Evolutionary conservation across 2,329 filamentous ascomycete genomes (phyloP).

Genomic region (Beauveria asiatica): DNA sequence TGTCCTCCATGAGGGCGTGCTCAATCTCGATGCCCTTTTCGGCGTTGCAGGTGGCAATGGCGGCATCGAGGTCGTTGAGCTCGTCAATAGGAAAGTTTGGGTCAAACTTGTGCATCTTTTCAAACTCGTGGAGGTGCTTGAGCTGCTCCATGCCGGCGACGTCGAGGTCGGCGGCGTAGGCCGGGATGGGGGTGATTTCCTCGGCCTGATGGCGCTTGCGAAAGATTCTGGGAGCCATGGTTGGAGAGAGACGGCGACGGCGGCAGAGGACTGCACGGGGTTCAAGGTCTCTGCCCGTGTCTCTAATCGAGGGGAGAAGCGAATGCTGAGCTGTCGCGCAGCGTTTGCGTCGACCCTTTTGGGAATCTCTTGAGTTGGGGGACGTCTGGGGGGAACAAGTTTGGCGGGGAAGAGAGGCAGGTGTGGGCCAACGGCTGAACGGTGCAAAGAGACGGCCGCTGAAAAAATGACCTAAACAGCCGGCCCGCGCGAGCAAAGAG

Average conservation of each 20-base stretch:
- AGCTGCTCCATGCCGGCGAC: constrained; percentile 33
- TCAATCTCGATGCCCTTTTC: constrained; percentile 50
- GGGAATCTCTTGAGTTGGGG: background rate
- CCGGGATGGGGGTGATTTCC: constrained; percentile 34
- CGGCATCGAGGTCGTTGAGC: constrained; percentile 51
- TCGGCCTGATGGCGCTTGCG: constrained; percentile 38
- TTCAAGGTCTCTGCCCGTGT: background rate
- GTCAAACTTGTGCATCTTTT: constrained; percentile 54
- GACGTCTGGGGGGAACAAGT: background rate
- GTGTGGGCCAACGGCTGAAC: background rate
- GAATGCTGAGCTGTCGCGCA: background rate
- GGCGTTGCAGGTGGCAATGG: constrained; percentile 43
- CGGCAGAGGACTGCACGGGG: background rate
- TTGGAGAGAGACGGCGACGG: background rate
- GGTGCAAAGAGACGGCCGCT: background rate
- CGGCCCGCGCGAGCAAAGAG: background rate
- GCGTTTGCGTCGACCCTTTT: too few relatives aligned
- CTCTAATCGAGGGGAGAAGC: background rate
- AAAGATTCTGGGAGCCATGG: constrained; percentile 27
- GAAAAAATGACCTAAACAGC: background rate
- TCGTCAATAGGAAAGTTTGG: constrained; percentile 57
- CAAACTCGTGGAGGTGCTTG: constrained; percentile 45
- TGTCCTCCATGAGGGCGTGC: constrained; percentile 51
- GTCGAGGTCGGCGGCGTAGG: constrained; percentile 31
- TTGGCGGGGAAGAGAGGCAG: background rate